Percentiles rank a stretch among this genome's conserved stretches.
Evolutionary conservation across 345 rosid genomes (phyloP).

Genomic region (Euphorbia tirucalli): DNA sequence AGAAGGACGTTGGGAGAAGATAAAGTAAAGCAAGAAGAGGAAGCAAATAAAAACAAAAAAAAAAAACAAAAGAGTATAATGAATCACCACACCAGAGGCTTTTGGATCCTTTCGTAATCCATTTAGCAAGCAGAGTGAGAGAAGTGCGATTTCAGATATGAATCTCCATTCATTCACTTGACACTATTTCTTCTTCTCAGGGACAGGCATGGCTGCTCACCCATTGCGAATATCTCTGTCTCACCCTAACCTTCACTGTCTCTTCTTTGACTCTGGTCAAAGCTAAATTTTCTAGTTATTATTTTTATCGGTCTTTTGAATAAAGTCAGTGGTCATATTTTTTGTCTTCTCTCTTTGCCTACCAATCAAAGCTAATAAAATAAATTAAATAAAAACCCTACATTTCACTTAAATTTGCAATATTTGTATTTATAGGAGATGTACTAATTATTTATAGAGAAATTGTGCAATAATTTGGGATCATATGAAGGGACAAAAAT

Average conservation of each 20-base stretch:
- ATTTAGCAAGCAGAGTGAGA: slow-evolving; percentile 15
- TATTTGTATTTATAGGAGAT: no score
- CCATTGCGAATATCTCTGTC: not conserved
- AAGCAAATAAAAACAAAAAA: not conserved
- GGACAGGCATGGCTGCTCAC: not conserved
- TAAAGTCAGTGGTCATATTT: no score
- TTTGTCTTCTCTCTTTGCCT: no score
- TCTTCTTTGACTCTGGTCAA: not conserved
- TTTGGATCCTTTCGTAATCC: slow-evolving; percentile 89
- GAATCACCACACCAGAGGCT: slow-evolving; percentile 46
- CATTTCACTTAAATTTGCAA: no score
- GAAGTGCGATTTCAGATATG: not conserved
- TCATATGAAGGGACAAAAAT: no score
- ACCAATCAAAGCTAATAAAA: no score
- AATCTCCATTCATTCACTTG: not conserved
- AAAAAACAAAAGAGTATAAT: not conserved
- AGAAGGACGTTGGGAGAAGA: slow-evolving; percentile 16
- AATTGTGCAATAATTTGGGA: no score
- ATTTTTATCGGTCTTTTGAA: no score
- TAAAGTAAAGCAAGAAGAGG: slow-evolving; percentile 16
- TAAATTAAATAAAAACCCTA: no score
- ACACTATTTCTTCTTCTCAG: not conserved
- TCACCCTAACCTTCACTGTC: not conserved
- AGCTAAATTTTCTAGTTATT: no score
- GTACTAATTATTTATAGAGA: no score